These are phyloP conservation scores for Paraglomus occultum DNA, from an alignment of 192 early-diverging fungal species.

Conservation along the genomic window DNA sequence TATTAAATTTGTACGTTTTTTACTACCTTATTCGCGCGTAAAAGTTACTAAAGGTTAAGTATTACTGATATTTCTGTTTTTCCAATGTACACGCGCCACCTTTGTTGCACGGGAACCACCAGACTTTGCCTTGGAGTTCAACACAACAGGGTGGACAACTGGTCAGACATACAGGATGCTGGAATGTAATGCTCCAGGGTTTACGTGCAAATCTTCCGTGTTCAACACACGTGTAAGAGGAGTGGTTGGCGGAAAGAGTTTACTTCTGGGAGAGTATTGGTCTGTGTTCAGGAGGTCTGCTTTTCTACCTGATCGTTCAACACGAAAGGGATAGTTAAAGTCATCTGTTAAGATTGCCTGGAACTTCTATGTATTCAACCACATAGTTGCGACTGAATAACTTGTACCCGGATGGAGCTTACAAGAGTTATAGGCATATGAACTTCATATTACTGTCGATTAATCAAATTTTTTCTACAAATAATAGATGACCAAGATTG, in stretches of 20 bases:
- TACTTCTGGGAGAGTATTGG: conserved; percentile 18
- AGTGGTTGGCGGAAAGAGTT: conserved; percentile 22
- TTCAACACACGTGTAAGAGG: conserved; percentile 27
- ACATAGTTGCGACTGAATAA: conserved; percentile 18
- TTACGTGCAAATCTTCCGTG: conserved; percentile 29
- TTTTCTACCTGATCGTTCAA: conserved; percentile 21
- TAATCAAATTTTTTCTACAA: conserved; percentile 4
- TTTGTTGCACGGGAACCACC: conserved; percentile 26
- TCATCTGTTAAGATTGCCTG: conserved; percentile 11
- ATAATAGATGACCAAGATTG: conserved; percentile 20
- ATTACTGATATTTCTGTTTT: conserved; percentile 7
- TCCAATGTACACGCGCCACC: conserved; percentile 22
- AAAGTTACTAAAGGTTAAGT: too few relatives aligned
- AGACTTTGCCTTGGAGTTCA: conserved; percentile 25
- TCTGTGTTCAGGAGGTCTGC: conserved; percentile 12
- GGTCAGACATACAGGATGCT: conserved; percentile 24
- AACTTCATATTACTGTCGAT: background rate
- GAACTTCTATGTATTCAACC: conserved; percentile 12
- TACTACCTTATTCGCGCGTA: too few relatives aligned
- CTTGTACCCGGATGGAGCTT: conserved; percentile 17
- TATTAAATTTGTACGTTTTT: too few relatives aligned
- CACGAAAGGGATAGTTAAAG: conserved; percentile 19
- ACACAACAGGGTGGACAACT: conserved; percentile 19
- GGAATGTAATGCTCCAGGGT: conserved; percentile 25
- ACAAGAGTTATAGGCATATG: conserved; percentile 2